These are phyloP conservation scores for Gamarada debralockiae DNA, from an alignment of 495 filamentous ascomycete genomes.

Conservation along the genomic window DNA sequence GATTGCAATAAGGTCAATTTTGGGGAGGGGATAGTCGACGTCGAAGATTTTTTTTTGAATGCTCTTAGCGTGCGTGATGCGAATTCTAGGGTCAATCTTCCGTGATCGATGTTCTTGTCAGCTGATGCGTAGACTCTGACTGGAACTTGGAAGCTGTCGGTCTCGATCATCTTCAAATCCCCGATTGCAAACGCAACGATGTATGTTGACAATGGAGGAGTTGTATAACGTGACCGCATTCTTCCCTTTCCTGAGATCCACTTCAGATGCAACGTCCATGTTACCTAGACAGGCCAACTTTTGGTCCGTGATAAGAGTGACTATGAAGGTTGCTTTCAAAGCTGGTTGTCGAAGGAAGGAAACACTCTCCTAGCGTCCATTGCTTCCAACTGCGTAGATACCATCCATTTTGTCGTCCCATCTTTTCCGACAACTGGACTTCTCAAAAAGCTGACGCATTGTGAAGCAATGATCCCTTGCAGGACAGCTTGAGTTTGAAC, in stretches of 20 bases:
- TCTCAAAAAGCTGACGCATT: not conserved
- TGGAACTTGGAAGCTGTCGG: conserved; percentile 68
- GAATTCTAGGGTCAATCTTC: conserved; percentile 77
- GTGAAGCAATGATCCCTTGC: not conserved
- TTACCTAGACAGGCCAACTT: conserved; percentile 73
- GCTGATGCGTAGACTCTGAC: conserved; percentile 83
- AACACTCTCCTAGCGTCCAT: conserved; percentile 29
- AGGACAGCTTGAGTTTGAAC: not conserved
- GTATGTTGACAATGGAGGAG: conserved; percentile 75
- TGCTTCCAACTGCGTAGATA: not conserved
- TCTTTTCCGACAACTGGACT: not conserved
- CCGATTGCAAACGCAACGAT: conserved; percentile 73
- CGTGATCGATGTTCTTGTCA: conserved; percentile 81
- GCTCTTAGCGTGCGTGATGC: conserved; percentile 86
- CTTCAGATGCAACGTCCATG: conserved; percentile 71
- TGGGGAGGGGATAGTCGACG: conserved; percentile 63
- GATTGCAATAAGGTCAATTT: conserved; percentile 98
- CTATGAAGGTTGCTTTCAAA: conserved; percentile 68
- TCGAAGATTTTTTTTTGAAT: conserved; percentile 85
- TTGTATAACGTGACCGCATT: conserved; percentile 65
- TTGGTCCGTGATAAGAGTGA: conserved; percentile 72
- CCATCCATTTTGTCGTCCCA: not conserved
- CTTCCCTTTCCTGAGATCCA: conserved; percentile 48
- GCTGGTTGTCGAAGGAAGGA: conserved; percentile 75
- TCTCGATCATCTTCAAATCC: conserved; percentile 73